phyloP scores from a whole-genome alignment of 148 eudicot genomes.

The Mesembryanthemum crystallinum region DNA sequence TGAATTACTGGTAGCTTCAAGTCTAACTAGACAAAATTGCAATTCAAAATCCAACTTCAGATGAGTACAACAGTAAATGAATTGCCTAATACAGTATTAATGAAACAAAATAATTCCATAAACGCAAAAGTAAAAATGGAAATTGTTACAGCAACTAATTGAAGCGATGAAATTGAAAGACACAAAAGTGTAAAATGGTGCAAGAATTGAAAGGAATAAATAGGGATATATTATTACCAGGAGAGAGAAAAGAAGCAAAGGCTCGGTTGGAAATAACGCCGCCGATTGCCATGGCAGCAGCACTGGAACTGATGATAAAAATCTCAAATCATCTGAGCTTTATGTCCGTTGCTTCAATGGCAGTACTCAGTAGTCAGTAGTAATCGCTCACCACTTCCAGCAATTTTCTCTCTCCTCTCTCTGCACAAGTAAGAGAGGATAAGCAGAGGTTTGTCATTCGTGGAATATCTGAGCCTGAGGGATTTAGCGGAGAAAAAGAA shows the following conservation, averaged over 20 bases:
- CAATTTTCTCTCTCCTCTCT: neutral
- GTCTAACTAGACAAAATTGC: no score
- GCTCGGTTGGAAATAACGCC: constrained; percentile 61
- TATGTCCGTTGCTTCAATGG: neutral
- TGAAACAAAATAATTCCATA: no score
- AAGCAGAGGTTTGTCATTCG: constrained; percentile 14
- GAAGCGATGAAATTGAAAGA: neutral
- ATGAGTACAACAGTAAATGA: no score
- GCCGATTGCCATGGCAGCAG: constrained; percentile 68
- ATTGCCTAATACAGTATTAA: no score
- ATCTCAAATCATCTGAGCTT: constrained; percentile 14
- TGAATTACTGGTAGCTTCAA: no score
- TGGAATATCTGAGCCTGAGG: constrained; percentile 12
- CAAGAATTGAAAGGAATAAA: constrained; percentile 4
- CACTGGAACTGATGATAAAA: neutral
- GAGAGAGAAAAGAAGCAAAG: constrained; percentile 52
- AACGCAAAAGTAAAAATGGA: neutral
- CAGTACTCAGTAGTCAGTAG: no score
- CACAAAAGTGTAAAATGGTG: no score
- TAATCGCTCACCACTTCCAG: constrained; percentile 9
- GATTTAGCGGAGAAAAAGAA: neutral
- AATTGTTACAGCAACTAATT: neutral
- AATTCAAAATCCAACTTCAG: no score
- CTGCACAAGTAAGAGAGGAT: constrained; percentile 13
- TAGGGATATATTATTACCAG: no score